These are phyloP conservation scores for Cercospora sp. DNA, from an alignment of 2,329 filamentous ascomycete species.

Conservation along the genomic window DNA sequence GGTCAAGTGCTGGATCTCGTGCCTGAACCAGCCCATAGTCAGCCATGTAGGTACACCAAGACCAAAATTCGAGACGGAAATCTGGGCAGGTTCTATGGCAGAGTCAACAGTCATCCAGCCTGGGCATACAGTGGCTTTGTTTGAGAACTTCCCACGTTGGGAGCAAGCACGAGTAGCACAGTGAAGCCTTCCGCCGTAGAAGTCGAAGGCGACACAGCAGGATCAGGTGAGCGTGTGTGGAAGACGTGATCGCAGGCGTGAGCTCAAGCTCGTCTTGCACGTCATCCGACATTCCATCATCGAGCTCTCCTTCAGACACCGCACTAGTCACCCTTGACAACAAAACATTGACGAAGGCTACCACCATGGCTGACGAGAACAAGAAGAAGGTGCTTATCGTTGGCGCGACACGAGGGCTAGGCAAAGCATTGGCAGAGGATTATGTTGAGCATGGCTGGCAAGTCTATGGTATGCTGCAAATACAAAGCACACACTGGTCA, in stretches of 20 bases:
- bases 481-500: background rate
- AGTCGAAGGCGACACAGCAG: background rate
- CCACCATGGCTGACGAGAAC: background rate
- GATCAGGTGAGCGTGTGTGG: background rate
- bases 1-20: background rate
- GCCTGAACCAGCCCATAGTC: background rate
- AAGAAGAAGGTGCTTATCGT: slow-evolving; percentile 8
- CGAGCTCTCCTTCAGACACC: background rate
- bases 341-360: background rate
- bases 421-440: slow-evolving; percentile 5
- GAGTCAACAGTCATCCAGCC: background rate
- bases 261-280: background rate
- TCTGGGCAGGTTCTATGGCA: background rate
- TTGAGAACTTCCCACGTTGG: background rate
- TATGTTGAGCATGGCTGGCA: slow-evolving; percentile 6
- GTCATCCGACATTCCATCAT: background rate
- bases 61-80: background rate
- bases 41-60: background rate
- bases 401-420: slow-evolving; percentile 9
- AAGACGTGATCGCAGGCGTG: background rate
- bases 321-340: no score
- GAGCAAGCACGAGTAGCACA: background rate
- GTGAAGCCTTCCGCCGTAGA: background rate
- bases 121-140: background rate
- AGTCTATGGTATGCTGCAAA: background rate